Evolutionary conservation across 2,329 filamentous ascomycete genomes (phyloP).

Genomic region (Xylaria polymorpha): DNA sequence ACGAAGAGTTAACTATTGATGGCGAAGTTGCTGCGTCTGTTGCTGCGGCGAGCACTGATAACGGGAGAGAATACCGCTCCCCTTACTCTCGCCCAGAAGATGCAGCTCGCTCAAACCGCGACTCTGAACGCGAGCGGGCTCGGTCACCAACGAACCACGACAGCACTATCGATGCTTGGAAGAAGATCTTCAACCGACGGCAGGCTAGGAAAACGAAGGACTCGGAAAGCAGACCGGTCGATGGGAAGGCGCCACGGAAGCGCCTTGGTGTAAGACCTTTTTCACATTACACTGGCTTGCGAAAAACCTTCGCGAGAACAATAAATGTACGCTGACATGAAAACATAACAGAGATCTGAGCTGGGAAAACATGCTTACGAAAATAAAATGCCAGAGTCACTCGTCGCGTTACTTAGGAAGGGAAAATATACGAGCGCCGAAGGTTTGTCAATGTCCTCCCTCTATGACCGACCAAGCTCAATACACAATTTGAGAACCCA

Average conservation of each 20-base stretch:
- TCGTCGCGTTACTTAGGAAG: constrained; percentile 70
- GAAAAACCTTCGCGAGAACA: not conserved
- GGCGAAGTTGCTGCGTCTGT: constrained; percentile 15
- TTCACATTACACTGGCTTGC: not conserved
- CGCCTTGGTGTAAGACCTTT: constrained; percentile 39
- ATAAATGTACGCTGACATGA: constrained; percentile 1
- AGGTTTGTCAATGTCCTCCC: constrained; percentile 53
- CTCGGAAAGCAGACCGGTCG: not conserved
- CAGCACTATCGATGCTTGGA: constrained; percentile 49
- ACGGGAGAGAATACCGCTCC: constrained; percentile 36
- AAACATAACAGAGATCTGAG: constrained; percentile 63
- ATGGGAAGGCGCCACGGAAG: constrained; percentile 19
- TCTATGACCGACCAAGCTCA: not conserved
- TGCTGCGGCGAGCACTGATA: constrained; percentile 5
- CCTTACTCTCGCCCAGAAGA: constrained; percentile 35
- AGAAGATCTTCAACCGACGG: constrained; percentile 44
- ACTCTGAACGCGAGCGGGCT: constrained; percentile 9
- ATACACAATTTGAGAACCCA: not conserved
- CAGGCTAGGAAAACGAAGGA: constrained; percentile 16
- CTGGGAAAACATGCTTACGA: constrained; percentile 79
- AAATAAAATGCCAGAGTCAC: constrained; percentile 77
- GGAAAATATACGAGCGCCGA: constrained; percentile 66
- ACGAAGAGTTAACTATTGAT: constrained; percentile 51
- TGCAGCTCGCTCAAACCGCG: constrained; percentile 19
- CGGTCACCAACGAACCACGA: constrained; percentile 33